Evolutionary conservation across 75 land plant species (phyloP).

Genomic region (Cupressus sempervirens): DNA sequence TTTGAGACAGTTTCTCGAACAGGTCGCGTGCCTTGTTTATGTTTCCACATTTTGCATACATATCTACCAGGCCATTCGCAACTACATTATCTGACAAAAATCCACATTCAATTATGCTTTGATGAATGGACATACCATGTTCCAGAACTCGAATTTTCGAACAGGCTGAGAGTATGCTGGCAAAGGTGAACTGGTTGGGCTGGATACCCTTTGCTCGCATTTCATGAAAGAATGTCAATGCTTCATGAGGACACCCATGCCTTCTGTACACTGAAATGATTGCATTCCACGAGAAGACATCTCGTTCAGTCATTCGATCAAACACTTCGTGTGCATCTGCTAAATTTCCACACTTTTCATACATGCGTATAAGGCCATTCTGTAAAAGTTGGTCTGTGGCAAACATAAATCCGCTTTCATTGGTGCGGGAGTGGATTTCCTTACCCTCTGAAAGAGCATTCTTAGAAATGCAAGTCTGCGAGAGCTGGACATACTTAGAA

Average conservation of each 20-base stretch:
- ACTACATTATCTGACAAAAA: not conserved
- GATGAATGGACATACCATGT: slow-evolving; percentile 12
- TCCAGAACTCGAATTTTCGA: slow-evolving; percentile 16
- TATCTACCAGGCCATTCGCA: slow-evolving; percentile 23
- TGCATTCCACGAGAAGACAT: slow-evolving; percentile 38
- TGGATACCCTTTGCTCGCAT: slow-evolving; percentile 22
- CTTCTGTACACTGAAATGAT: slow-evolving; percentile 22
- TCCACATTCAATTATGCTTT: not conserved
- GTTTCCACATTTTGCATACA: slow-evolving; percentile 23
- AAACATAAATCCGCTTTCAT: not conserved
- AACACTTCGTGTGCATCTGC: not conserved
- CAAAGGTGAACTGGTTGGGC: slow-evolving; percentile 23
- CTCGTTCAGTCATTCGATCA: slow-evolving; percentile 17
- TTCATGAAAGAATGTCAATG: slow-evolving; percentile 19
- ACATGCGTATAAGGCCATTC: slow-evolving; percentile 7
- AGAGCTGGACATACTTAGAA: not conserved
- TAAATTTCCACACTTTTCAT: slow-evolving; percentile 4
- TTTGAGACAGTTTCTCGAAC: not conserved
- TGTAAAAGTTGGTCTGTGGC: not conserved
- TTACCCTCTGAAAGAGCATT: not conserved
- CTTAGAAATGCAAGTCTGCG: not conserved
- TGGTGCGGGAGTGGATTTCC: not conserved
- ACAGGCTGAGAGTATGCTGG: slow-evolving; percentile 21
- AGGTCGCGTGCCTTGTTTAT: slow-evolving; percentile 12
- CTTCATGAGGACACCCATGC: slow-evolving; percentile 15